Conservation (phyloP, 2,329 filamentous ascomycete genomes). For the Phyllosticta paracitricarpa region DNA sequence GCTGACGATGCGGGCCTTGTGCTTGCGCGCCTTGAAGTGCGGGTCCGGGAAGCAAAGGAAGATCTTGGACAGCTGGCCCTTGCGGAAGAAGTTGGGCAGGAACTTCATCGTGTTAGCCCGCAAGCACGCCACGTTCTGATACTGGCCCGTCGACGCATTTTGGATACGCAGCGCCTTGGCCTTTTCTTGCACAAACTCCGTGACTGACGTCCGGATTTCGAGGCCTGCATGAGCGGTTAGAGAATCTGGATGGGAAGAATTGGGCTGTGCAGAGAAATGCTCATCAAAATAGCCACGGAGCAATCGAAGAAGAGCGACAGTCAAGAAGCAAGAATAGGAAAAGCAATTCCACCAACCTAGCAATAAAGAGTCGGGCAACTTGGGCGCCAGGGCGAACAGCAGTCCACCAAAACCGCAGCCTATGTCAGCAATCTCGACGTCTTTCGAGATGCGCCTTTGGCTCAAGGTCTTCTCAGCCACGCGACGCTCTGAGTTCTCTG, state of each 20-base stretch:
- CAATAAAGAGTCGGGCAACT: constrained; percentile 71
- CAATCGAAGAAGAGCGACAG: background rate
- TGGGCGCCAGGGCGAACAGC: constrained; percentile 72
- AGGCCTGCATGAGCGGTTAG: constrained; percentile 47
- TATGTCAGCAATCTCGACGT: constrained; percentile 90
- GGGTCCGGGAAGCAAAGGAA: constrained; percentile 98
- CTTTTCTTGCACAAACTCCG: constrained; percentile 81
- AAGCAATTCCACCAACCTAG: constrained; percentile 50
- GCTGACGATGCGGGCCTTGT: constrained; percentile 92
- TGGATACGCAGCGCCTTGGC: constrained; percentile 71
- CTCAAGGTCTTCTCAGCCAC: constrained; percentile 16
- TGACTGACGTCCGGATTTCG: constrained; percentile 85
- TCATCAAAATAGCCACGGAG: background rate
- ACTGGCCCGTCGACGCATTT: constrained; percentile 42
- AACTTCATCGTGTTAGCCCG: constrained; percentile 99
- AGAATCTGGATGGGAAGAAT: background rate
- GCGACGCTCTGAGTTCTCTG: constrained; percentile 8
- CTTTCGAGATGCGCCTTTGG: constrained; percentile 42
- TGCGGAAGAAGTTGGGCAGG: constrained; percentile 90
- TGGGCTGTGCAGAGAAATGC: background rate
- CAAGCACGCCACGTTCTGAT: constrained; percentile 81
- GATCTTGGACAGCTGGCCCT: constrained; percentile 72
- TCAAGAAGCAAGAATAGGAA: background rate
- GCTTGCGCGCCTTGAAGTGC: constrained; percentile 94
- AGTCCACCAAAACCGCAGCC: constrained; percentile 94